These are phyloP conservation scores for Clarireedia hainanense DNA, from an alignment of 2,329 filamentous ascomycete species.

Conservation along the genomic window DNA sequence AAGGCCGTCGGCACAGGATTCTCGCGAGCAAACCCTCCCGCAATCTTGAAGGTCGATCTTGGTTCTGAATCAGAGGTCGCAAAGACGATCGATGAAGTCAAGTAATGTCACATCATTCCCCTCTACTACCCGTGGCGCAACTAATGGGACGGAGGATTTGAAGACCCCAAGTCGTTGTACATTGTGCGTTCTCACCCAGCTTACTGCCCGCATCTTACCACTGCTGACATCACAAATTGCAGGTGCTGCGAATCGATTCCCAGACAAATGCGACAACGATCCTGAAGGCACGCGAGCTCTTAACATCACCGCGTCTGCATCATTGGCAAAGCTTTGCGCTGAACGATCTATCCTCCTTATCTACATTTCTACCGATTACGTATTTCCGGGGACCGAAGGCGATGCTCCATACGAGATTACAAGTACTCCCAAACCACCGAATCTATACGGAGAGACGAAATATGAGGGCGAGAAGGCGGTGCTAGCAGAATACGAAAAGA, in stretches of 20 bases:
- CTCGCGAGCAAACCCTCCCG: constrained; percentile 62
- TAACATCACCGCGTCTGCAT: constrained; percentile 64
- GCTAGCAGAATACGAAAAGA: constrained; percentile 48
- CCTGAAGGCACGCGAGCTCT: constrained; percentile 65
- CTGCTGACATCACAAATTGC: neutral
- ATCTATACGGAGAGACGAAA: constrained; percentile 71
- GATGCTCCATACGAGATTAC: constrained; percentile 73
- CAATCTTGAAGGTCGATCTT: constrained; percentile 43
- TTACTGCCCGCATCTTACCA: neutral
- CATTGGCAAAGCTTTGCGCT: constrained; percentile 59
- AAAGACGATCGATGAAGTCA: constrained; percentile 43
- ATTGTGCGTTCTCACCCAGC: constrained; percentile 49
- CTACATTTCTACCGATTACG: constrained; percentile 79
- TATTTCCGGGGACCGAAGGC: constrained; percentile 66
- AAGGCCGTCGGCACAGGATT: constrained; percentile 65
- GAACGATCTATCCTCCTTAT: constrained; percentile 55
- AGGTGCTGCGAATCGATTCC: constrained; percentile 83
- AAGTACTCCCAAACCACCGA: constrained; percentile 56
- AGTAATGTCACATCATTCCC: constrained; percentile 35
- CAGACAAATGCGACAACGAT: constrained; percentile 76
- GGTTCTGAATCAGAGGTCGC: constrained; percentile 36
- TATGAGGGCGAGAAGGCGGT: constrained; percentile 64
- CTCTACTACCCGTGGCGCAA: neutral
- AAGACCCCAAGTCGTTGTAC: constrained; percentile 71
- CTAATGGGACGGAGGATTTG: constrained; percentile 14